A percentile compares a stretch with the other conserved stretches of the same genome.
phyloP scores from a whole-genome alignment of 768 basidiomycete genomes.

The Roridomyces roridus region DNA sequence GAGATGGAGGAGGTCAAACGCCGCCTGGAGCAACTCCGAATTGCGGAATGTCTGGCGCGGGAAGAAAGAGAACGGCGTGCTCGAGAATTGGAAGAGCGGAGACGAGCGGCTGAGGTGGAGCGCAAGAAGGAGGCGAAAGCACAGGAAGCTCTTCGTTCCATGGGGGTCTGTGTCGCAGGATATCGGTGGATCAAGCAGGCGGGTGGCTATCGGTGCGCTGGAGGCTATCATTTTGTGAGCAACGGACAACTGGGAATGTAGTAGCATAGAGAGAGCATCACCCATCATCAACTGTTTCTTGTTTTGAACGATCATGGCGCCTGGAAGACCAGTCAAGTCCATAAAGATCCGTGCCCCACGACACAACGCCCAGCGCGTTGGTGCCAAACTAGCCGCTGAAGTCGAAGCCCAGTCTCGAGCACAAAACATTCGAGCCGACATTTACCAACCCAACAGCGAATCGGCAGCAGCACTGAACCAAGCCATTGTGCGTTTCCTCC shows the following conservation, averaged over 20 bases:
- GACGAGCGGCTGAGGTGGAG: constrained; percentile 28
- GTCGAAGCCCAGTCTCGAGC: constrained; percentile 61
- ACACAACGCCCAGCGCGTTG: constrained; percentile 77
- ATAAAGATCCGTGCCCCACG: constrained; percentile 74
- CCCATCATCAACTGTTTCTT: neutral
- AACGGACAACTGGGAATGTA: constrained; percentile 35
- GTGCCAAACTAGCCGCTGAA: constrained; percentile 63
- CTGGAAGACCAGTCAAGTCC: constrained; percentile 58
- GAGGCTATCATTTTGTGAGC: constrained; percentile 49
- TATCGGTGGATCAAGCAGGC: constrained; percentile 49
- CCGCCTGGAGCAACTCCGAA: constrained; percentile 30
- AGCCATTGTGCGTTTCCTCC: constrained; percentile 62
- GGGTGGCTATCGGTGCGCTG: constrained; percentile 52
- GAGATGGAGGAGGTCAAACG: constrained; percentile 24
- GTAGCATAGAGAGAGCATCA: neutral
- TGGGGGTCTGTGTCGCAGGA: constrained; percentile 58
- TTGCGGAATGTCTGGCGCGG: constrained; percentile 24
- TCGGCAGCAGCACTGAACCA: constrained; percentile 53
- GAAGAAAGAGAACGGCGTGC: constrained; percentile 26
- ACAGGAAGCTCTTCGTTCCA: constrained; percentile 46
- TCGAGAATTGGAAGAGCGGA: constrained; percentile 30
- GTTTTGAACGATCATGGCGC: constrained; percentile 53
- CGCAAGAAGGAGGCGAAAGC: constrained; percentile 46
- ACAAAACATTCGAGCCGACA: constrained; percentile 57
- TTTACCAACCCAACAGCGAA: constrained; percentile 68